Evolutionary conservation across 495 filamentous ascomycete genomes (phyloP).

Genomic region (Podospora anserina): DNA sequence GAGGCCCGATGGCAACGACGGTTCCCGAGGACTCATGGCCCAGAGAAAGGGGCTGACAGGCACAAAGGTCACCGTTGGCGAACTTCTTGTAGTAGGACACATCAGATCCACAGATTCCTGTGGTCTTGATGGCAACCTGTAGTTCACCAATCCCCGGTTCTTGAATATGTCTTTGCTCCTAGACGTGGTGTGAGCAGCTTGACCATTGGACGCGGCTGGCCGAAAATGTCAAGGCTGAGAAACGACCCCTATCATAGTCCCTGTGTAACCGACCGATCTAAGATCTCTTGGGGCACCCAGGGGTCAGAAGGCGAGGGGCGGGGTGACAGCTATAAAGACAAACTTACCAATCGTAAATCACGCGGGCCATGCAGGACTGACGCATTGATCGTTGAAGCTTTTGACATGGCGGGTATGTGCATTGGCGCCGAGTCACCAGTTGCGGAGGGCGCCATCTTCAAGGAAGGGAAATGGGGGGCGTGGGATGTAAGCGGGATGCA

Average conservation of each 20-base stretch:
- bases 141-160: constrained; percentile 55
- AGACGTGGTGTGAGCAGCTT: constrained; percentile 14
- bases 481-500: constrained; percentile 36
- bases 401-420: constrained; percentile 43
- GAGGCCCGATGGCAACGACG: constrained; percentile 61
- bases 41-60: constrained; percentile 67
- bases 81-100: constrained; percentile 83
- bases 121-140: constrained; percentile 70
- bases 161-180: constrained; percentile 50
- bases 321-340: constrained; percentile 12
- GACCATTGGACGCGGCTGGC: constrained; percentile 19
- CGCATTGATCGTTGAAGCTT: constrained; percentile 45
- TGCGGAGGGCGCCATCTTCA: constrained; percentile 48
- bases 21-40: constrained; percentile 77
- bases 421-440: constrained; percentile 41
- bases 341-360: constrained; percentile 50
- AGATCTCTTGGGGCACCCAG: constrained; percentile 14
- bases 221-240: constrained; percentile 22
- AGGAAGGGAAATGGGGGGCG: constrained; percentile 32
- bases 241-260: not conserved
- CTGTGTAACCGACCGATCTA: constrained; percentile 31
- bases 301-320: constrained; percentile 7
- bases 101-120: constrained; percentile 80
- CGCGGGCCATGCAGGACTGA: constrained; percentile 52
- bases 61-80: constrained; percentile 77